phyloP scores from a whole-genome alignment of 2,329 filamentous ascomycete species.

The Ophiostoma piceae region DNA sequence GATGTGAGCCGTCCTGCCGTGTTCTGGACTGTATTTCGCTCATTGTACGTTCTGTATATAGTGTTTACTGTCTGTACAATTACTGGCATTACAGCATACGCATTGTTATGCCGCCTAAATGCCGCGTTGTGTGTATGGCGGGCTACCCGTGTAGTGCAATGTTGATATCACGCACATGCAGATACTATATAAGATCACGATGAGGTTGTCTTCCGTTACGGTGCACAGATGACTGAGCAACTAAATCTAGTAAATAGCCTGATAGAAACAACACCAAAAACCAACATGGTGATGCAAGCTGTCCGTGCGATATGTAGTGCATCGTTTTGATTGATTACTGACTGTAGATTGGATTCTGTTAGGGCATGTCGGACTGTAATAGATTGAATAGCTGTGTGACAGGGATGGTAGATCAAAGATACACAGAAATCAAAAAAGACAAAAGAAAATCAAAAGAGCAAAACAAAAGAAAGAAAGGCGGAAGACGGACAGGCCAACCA shows the following conservation, averaged over 20 bases:
- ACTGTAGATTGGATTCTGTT: not conserved
- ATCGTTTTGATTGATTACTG: not conserved
- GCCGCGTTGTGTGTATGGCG: too few species aligned
- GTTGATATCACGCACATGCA: not conserved
- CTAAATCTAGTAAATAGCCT: not conserved
- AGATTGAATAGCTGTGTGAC: too few species aligned
- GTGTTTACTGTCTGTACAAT: not conserved
- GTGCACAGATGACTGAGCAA: not conserved
- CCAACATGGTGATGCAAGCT: not conserved
- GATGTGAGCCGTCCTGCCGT: not conserved
- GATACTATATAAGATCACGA: not conserved
- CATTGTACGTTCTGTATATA: not conserved
- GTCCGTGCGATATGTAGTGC: not conserved
- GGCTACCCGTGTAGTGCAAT: not conserved
- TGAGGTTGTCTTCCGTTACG: not conserved
- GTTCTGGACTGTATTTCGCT: not conserved
- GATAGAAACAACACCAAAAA: too few species aligned
- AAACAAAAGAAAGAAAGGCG: not conserved
- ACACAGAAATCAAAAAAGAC: not conserved
- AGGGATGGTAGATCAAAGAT: too few species aligned
- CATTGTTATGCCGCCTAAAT: not conserved
- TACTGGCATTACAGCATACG: not conserved
- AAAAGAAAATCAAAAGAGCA: too few species aligned
- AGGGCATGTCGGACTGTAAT: not conserved
- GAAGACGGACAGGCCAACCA: not conserved